Conservation (phyloP, 2,329 filamentous ascomycete genomes). For the Chaetothyriales sp. region DNA sequence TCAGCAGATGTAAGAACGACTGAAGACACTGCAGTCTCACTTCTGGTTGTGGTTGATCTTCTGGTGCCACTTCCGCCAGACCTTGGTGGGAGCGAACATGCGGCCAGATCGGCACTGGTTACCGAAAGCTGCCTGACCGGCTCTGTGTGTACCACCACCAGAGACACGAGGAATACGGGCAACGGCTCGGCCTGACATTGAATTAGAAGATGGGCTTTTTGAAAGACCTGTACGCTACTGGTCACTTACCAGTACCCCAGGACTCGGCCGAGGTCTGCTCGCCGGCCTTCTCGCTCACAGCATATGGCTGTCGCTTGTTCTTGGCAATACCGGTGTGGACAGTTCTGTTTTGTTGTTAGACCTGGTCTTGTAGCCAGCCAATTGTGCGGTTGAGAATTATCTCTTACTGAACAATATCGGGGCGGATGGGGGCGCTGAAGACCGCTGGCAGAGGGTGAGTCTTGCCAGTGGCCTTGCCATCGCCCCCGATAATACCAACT, state of each 20-base stretch:
- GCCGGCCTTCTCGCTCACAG: constrained; percentile 99
- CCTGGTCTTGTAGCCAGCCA: not conserved
- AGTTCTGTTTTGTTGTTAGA: constrained; percentile 36
- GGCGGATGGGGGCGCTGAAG: constrained; percentile 94
- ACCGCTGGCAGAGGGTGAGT: constrained; percentile 90
- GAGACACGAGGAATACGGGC: constrained; percentile 99
- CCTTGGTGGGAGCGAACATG: constrained; percentile 99
- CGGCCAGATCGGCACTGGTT: constrained; percentile 99
- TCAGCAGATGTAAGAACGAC: constrained; percentile 2
- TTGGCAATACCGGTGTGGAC: constrained; percentile 99
- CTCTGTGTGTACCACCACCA: constrained; percentile 99
- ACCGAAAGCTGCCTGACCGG: constrained; percentile 98
- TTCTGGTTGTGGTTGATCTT: constrained; percentile 99
- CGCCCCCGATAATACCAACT: constrained; percentile 91
- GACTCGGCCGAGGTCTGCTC: constrained; percentile 99
- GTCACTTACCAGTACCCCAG: constrained; percentile 88
- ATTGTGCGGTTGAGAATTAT: not conserved
- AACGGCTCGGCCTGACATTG: constrained; percentile 74
- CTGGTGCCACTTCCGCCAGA: constrained; percentile 99
- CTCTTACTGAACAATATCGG: constrained; percentile 92
- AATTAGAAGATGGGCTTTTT: constrained; percentile 6
- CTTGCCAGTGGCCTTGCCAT: constrained; percentile 81
- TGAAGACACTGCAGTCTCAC: constrained; percentile 36
- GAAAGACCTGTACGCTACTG: constrained; percentile 9
- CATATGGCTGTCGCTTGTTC: constrained; percentile 99